Conservation (phyloP, 345 rosid species). For the Salix caprea region DNA sequence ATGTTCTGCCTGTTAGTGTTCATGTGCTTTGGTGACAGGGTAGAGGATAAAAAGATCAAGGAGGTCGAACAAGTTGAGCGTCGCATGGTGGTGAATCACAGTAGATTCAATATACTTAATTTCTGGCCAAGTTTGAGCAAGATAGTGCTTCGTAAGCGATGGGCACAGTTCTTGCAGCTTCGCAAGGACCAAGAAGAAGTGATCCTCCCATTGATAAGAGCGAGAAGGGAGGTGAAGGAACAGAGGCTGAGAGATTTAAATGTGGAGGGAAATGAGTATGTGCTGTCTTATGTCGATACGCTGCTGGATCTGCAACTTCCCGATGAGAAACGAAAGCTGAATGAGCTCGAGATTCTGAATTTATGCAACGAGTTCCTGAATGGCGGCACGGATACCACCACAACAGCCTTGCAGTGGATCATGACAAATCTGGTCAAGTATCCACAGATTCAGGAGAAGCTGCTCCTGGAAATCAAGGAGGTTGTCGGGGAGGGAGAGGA, state of each 20-base stretch:
- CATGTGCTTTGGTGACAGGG: constrained; percentile 23
- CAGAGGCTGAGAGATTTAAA: neutral
- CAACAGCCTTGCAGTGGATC: constrained; percentile 18
- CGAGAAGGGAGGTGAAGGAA: constrained; percentile 1
- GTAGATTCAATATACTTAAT: neutral
- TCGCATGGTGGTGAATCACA: neutral
- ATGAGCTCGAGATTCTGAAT: neutral
- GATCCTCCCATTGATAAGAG: constrained; percentile 10
- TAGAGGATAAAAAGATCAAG: constrained; percentile 7
- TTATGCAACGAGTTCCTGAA: constrained; percentile 14
- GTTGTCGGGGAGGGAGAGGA: neutral
- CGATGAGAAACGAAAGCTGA: constrained; percentile 17
- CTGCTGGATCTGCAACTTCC: constrained; percentile 14
- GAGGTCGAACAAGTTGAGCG: constrained; percentile 14
- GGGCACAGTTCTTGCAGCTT: constrained; percentile 9
- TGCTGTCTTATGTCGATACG: constrained; percentile 14
- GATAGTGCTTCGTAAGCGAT: constrained; percentile 5
- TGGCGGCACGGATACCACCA: constrained; percentile 15
- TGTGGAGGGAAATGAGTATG: neutral
- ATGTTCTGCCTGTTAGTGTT: constrained; percentile 16
- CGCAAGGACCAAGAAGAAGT: neutral
- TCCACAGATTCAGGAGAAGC: constrained; percentile 17
- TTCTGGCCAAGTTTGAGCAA: constrained; percentile 4
- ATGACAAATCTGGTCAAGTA: constrained; percentile 18
- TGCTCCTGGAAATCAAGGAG: constrained; percentile 5